Evolutionary conservation across 768 basidiomycete genomes (phyloP).

Genomic region (Panaeolus papilionaceus): DNA sequence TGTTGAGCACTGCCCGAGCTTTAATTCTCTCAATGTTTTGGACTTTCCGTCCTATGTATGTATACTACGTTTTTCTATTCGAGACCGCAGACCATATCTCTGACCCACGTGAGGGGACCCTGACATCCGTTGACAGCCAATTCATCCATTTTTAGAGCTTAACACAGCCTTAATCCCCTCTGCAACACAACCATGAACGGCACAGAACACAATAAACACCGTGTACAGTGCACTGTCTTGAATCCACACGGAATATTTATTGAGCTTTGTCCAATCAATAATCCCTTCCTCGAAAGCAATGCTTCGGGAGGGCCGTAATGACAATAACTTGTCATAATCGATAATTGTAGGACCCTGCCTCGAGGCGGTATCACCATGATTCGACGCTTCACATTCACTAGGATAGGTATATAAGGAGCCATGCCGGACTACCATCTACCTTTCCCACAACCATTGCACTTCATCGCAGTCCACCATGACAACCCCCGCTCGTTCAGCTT

Average conservation of each 20-base stretch:
- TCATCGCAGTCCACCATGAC: conserved; percentile 16
- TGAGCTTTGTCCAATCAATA: background rate
- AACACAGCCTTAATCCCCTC: background rate
- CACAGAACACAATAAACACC: background rate
- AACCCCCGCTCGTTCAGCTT: conserved; percentile 39
- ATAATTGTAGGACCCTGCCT: background rate
- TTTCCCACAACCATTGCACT: conserved; percentile 17
- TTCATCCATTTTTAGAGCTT: conserved; percentile 8
- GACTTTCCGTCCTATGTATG: no score
- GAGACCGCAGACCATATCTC: background rate
- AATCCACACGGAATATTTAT: background rate
- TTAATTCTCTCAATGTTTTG: no score
- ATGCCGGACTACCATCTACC: conserved; percentile 17
- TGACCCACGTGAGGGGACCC: conserved; percentile 8
- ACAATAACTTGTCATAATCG: background rate
- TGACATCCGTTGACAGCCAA: background rate
- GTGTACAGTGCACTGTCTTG: background rate
- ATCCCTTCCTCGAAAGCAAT: background rate
- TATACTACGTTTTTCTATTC: background rate
- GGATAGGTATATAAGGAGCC: conserved; percentile 4
- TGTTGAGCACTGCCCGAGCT: no score
- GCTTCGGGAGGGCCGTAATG: background rate
- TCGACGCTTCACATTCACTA: conserved; percentile 4
- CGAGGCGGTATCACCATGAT: background rate
- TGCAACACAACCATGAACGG: background rate